These are phyloP conservation scores for Parastagonospora nodorum DNA, from an alignment of 2,329 filamentous ascomycete genomes.

Conservation along the genomic window DNA sequence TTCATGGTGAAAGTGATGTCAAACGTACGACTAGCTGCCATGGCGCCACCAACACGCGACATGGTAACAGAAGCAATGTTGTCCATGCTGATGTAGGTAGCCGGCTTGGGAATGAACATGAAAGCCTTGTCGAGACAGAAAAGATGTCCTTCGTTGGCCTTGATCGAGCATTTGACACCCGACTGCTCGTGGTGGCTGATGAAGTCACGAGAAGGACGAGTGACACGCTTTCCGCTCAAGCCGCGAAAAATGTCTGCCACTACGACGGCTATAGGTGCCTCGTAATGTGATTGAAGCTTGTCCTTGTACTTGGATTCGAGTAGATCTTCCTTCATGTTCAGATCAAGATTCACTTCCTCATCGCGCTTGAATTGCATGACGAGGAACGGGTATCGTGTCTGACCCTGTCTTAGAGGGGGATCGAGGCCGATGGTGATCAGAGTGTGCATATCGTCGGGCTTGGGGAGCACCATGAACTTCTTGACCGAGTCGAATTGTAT, in stretches of 20 bases:
- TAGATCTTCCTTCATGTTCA: constrained; percentile 93
- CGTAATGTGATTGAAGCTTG: constrained; percentile 86
- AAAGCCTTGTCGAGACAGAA: constrained; percentile 98
- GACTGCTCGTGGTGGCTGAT: constrained; percentile 89
- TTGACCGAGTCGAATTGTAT: constrained; percentile 98
- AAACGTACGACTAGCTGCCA: constrained; percentile 93
- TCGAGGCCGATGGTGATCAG: constrained; percentile 95
- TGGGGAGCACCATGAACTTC: constrained; percentile 98
- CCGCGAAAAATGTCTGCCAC: constrained; percentile 95
- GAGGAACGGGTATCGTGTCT: constrained; percentile 96
- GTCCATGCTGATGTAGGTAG: constrained; percentile 95
- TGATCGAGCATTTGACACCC: constrained; percentile 99
- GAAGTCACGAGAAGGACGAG: constrained; percentile 92
- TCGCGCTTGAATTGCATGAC: constrained; percentile 99
- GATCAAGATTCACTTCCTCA: constrained; percentile 92
- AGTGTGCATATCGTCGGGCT: constrained; percentile 96
- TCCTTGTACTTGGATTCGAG: constrained; percentile 86
- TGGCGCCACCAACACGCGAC: constrained; percentile 90
- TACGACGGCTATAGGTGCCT: constrained; percentile 84
- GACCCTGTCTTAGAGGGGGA: constrained; percentile 91
- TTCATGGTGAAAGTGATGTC: constrained; percentile 95
- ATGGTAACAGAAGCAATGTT: constrained; percentile 91
- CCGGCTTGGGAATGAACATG: constrained; percentile 98
- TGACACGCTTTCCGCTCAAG: constrained; percentile 91
- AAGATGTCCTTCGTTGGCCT: constrained; percentile 95